Evolutionary conservation across 2,329 filamentous ascomycete genomes (phyloP).

Genomic region (Calycina marina): DNA sequence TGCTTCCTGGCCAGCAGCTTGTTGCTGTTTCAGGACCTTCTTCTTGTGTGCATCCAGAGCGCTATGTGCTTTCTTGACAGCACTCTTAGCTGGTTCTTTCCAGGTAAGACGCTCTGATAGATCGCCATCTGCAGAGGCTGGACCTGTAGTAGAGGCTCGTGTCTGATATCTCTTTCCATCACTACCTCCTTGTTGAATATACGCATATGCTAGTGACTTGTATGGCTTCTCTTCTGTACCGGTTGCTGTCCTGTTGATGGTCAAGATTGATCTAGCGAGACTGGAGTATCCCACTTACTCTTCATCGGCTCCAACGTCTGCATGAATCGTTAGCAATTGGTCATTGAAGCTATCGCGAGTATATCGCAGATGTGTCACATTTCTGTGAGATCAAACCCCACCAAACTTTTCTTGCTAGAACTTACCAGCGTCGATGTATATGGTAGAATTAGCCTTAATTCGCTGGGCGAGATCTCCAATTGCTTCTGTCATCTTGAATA

Average conservation of each 20-base stretch:
- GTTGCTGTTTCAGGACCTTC: constrained; percentile 67
- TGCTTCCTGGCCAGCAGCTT: constrained; percentile 55
- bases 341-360: not conserved
- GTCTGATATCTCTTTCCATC: constrained; percentile 49
- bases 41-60: constrained; percentile 65
- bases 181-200: constrained; percentile 47
- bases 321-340: not conserved
- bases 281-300: constrained; percentile 22
- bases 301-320: constrained; percentile 60
- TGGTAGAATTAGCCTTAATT: constrained; percentile 30
- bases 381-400: not conserved
- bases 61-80: constrained; percentile 70
- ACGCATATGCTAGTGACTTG: constrained; percentile 68
- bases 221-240: constrained; percentile 63
- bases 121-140: constrained; percentile 47
- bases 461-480: constrained; percentile 36
- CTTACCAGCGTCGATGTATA: constrained; percentile 58
- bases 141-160: constrained; percentile 50
- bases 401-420: too few species aligned
- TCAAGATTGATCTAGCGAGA: not conserved
- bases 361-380: not conserved
- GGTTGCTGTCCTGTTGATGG: constrained; percentile 27
- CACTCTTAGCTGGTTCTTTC: constrained; percentile 73
- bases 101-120: constrained; percentile 50
- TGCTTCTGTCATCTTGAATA: constrained; percentile 18